Conservation (phyloP, 352 stramenopile genomes). For the Phytophthora litchii region DNA sequence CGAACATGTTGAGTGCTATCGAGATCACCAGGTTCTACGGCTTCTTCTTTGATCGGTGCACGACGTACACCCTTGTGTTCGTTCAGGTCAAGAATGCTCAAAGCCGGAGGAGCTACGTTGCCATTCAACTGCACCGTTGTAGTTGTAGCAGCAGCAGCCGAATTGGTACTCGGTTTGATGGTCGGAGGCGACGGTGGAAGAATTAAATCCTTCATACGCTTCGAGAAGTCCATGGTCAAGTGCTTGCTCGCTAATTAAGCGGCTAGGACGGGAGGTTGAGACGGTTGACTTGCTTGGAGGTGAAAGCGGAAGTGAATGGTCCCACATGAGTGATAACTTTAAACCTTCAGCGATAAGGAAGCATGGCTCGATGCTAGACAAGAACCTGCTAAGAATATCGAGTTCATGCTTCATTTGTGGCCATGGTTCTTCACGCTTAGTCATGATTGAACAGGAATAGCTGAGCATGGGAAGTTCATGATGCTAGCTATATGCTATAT, state of each 20-base stretch:
- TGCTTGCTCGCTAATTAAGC: no score
- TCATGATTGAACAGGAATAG: constrained; percentile 21
- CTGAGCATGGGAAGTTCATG: constrained; percentile 4
- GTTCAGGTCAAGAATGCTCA: constrained; percentile 49
- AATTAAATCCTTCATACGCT: constrained; percentile 78
- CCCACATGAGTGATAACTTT: neutral
- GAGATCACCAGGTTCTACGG: constrained; percentile 72
- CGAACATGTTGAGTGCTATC: constrained; percentile 49
- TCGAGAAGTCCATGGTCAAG: constrained; percentile 69
- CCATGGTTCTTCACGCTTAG: constrained; percentile 5
- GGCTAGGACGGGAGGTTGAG: no score
- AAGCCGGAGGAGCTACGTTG: constrained; percentile 20
- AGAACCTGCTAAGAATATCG: constrained; percentile 39
- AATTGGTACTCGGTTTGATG: constrained; percentile 59
- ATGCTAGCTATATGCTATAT: neutral
- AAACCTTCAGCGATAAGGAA: constrained; percentile 8
- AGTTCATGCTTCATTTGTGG: neutral
- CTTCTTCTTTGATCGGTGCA: constrained; percentile 79
- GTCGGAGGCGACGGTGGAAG: constrained; percentile 52
- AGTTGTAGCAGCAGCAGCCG: constrained; percentile 23
- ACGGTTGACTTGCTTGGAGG: constrained; percentile 25
- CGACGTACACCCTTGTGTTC: constrained; percentile 73
- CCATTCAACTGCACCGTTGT: constrained; percentile 38
- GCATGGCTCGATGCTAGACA: constrained; percentile 22
- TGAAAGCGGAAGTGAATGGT: constrained; percentile 38